These are phyloP conservation scores for Leucocoprinus leucothites DNA, from an alignment of 768 basidiomycete species.

Conservation along the genomic window DNA sequence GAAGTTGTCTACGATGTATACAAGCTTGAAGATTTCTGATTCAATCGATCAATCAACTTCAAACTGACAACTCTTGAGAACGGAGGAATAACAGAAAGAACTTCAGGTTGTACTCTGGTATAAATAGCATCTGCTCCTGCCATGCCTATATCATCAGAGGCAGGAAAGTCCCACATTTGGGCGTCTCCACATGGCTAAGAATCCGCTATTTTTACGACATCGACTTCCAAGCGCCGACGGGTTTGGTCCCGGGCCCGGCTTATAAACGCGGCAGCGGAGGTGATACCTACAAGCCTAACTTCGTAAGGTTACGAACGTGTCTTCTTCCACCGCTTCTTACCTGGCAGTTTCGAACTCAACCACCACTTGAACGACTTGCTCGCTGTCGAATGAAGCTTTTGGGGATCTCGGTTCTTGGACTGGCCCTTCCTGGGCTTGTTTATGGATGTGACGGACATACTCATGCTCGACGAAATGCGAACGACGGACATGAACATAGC, in stretches of 20 bases:
- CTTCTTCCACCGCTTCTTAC: not conserved
- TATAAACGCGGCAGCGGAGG: too few relatives aligned
- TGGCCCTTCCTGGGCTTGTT: not conserved
- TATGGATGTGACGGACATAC: conserved; percentile 5
- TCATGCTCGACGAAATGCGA: not conserved
- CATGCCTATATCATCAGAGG: too few relatives aligned
- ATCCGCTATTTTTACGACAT: not conserved
- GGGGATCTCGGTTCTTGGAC: not conserved
- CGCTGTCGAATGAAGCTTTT: not conserved
- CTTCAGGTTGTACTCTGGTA: too few relatives aligned
- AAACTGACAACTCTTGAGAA: not conserved
- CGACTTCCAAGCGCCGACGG: too few relatives aligned
- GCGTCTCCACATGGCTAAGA: not conserved
- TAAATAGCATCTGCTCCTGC: too few relatives aligned
- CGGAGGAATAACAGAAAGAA: too few relatives aligned
- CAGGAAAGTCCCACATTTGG: not conserved
- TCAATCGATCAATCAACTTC: not conserved
- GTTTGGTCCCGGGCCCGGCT: too few relatives aligned
- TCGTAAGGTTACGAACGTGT: not conserved
- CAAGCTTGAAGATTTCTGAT: conserved; percentile 39
- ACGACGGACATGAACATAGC: conserved; percentile 14
- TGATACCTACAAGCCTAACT: too few relatives aligned
- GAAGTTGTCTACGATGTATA: conserved; percentile 58
- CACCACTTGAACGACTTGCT: not conserved
- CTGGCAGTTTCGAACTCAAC: not conserved